Percentiles rank a stretch among this genome's conserved stretches.
Evolutionary conservation across 2,329 filamentous ascomycete species (phyloP).

Genomic region (Pseudopyrenochaeta lycopersici): DNA sequence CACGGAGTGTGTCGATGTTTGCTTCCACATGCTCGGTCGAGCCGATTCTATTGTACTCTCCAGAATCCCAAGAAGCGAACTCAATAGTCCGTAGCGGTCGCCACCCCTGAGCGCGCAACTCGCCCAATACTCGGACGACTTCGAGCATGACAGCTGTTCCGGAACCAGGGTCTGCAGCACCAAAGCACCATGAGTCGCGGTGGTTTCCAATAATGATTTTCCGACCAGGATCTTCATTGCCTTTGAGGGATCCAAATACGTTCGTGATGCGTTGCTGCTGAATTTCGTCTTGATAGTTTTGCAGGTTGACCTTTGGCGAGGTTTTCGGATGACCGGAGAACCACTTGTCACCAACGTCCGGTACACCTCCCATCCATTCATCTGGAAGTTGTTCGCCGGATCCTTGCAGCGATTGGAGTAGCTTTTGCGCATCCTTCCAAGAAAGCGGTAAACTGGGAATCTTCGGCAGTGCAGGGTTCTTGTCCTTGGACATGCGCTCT

Average conservation of each 20-base stretch:
- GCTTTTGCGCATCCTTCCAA: constrained; percentile 84
- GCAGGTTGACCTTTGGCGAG: constrained; percentile 80
- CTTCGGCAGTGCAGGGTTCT: constrained; percentile 76
- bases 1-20: constrained; percentile 75
- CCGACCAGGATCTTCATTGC: constrained; percentile 84
- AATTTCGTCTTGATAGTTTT: constrained; percentile 87
- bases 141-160: constrained; percentile 94
- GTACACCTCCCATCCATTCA: constrained; percentile 80
- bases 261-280: constrained; percentile 90
- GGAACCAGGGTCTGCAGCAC: constrained; percentile 81
- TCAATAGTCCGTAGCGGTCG: constrained; percentile 91
- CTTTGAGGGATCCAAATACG: constrained; percentile 82
- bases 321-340: constrained; percentile 78
- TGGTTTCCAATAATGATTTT: constrained; percentile 92
- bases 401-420: constrained; percentile 79
- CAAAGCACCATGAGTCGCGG: constrained; percentile 91
- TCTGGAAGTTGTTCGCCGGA: constrained; percentile 74
- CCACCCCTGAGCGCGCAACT: constrained; percentile 81
- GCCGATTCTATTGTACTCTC: constrained; percentile 91
- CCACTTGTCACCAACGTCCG: constrained; percentile 75
- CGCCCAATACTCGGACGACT: constrained; percentile 83
- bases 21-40: constrained; percentile 96
- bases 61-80: constrained; percentile 96
- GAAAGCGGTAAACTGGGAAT: constrained; percentile 92
- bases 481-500: constrained; percentile 72